Evolutionary conservation across 2,329 filamentous ascomycete genomes (phyloP).

Genomic region (Ceratocystis cubensis): DNA sequence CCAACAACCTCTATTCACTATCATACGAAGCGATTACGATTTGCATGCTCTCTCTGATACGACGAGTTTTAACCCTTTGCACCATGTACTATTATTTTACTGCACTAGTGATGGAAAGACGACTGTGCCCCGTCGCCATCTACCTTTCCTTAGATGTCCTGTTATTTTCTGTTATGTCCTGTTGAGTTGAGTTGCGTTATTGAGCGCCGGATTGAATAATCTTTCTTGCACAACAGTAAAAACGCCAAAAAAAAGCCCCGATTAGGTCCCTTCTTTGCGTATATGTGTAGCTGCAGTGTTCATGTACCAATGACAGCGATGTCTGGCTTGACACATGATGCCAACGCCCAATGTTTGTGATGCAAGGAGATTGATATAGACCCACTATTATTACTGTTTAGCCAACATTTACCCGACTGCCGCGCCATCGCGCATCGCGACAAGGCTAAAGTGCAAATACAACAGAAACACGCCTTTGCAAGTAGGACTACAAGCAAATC

Average conservation of each 20-base stretch:
- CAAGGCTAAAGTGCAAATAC: neutral
- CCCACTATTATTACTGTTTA: neutral
- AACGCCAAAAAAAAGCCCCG: neutral
- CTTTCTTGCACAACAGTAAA: neutral
- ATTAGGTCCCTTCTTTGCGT: neutral
- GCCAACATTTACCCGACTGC: neutral
- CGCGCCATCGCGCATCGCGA: slow-evolving; percentile 5
- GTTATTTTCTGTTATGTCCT: neutral
- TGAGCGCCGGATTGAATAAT: neutral
- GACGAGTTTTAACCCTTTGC: slow-evolving; percentile 15
- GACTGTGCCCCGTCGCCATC: neutral
- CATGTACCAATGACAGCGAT: neutral
- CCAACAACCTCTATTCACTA: neutral
- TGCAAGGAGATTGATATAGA: too few relatives aligned
- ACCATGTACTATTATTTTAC: slow-evolving; percentile 20
- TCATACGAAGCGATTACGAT: neutral
- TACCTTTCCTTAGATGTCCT: slow-evolving; percentile 3
- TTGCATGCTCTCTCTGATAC: slow-evolving; percentile 2
- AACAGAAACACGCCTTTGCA: neutral
- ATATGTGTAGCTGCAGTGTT: neutral
- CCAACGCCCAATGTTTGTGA: too few relatives aligned
- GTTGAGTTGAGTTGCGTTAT: neutral
- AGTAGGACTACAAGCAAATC: neutral
- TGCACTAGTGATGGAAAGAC: neutral
- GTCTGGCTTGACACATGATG: neutral